Base-by-base conservation (phyloP, 257 asterid species). In the Henckelia pumila region DNA sequence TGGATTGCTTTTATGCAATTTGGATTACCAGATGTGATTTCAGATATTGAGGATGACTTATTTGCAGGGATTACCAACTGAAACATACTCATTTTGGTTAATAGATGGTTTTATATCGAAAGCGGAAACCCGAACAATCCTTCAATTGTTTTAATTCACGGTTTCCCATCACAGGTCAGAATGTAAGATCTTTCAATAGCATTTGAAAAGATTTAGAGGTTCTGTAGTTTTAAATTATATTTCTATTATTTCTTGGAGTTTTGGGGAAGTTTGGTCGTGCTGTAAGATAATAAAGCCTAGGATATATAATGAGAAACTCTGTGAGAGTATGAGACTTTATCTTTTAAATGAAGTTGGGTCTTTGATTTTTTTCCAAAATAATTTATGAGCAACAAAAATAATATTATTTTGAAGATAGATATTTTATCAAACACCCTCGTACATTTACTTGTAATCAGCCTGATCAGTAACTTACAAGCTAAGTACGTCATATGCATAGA, bases 101-200 rank as follows among this genome's bases (percentile, higher is more conserved):
- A 77, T 88, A 89, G 96, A 89, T 92, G 96, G 96, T 92, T 92
- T 76, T 89, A 88, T 78, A 84, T 92, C 49, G 92, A 92, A 72
- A 84, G 79, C 26, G 97, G 97, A 76, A 88, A 77, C 71, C 63
- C 87, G 20, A 77, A 67, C 30, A 81, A 81, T 69, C 88, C 88
- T 63, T 83, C 94, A 14, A 69, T 92, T 64, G 56, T 92, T 66
- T 75, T 89, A 63, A 75, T 92, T 76, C 97, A 92, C 55, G 97
- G 98, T 0, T 85, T 88, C 69, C 97, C 97, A 21, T 89, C 96
- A 6, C 96, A 92, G 95, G 97, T 88, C 55, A 73, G 82, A 68
- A 56, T 30, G 56, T 8, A 30, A 7, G 30, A 35, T 19, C 50
- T 29, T 55, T 22, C 14, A 10, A 28, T 64, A 19, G 29, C 37